Evolutionary conservation across 495 filamentous ascomycete genomes (phyloP).

Genomic region (Rusavskia elegans): DNA sequence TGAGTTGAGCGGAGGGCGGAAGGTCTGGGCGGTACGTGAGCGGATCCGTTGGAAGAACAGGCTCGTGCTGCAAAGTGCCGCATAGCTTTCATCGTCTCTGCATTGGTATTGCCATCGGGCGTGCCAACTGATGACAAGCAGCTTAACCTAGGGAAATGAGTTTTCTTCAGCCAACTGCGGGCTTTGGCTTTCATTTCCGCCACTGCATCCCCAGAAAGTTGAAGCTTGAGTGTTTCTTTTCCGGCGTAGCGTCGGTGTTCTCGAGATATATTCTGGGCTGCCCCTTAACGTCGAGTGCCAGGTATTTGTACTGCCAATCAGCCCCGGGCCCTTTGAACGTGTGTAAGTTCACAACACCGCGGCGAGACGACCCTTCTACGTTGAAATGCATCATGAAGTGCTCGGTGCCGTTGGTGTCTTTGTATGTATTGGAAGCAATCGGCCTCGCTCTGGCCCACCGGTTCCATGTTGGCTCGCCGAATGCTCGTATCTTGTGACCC

Average conservation of each 20-base stretch:
- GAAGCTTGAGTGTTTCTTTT: constrained; percentile 18
- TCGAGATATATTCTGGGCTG: constrained; percentile 44
- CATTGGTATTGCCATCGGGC: too few species aligned
- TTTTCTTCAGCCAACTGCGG: neutral
- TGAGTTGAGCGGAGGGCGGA: too few species aligned
- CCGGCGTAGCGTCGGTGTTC: constrained; percentile 22
- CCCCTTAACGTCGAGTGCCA: constrained; percentile 65
- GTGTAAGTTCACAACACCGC: constrained; percentile 61
- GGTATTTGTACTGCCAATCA: constrained; percentile 66
- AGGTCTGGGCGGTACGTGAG: too few species aligned
- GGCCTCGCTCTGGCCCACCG: constrained; percentile 75
- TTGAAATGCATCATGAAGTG: constrained; percentile 83
- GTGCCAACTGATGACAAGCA: too few species aligned
- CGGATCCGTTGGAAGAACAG: too few species aligned
- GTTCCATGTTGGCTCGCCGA: constrained; percentile 68
- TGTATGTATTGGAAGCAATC: constrained; percentile 44
- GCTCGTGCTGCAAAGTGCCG: too few species aligned
- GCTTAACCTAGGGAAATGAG: too few species aligned
- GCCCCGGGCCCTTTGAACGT: constrained; percentile 48
- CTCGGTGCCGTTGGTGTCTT: constrained; percentile 59
- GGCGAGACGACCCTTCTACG: constrained; percentile 61
- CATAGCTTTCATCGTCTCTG: too few species aligned
- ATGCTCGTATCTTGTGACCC: constrained; percentile 58
- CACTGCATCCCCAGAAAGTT: constrained; percentile 37
- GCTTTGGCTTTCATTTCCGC: constrained; percentile 13